Evolutionary conservation across 371 early-diverging fungal genomes (phyloP).

Genomic region (Apophysomyces sp.): DNA sequence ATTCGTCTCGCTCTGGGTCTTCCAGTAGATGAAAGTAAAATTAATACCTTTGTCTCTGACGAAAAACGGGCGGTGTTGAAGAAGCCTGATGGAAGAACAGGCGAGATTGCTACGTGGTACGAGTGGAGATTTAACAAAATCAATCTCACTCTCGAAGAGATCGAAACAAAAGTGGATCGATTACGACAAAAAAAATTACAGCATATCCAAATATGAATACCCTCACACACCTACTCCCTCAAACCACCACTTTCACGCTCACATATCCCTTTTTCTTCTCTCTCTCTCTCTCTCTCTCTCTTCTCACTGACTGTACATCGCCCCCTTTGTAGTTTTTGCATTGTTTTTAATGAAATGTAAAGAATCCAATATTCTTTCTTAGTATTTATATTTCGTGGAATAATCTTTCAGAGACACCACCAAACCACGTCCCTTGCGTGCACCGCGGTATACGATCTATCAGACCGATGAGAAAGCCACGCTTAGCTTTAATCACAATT

Average conservation of each 20-base stretch:
- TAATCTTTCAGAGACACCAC: conserved; percentile 96
- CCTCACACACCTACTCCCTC: neutral
- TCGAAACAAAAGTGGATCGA: conserved; percentile 38
- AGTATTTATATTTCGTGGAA: conserved; percentile 96
- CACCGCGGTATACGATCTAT: conserved; percentile 88
- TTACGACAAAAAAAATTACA: conserved; percentile 25
- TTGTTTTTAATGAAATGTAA: neutral
- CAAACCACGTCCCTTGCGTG: conserved; percentile 92
- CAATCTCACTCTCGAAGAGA: conserved; percentile 25
- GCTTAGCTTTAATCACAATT: neutral
- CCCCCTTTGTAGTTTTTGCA: conserved; percentile 1
- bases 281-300: neutral
- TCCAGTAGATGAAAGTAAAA: conserved; percentile 35
- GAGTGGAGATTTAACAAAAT: conserved; percentile 39
- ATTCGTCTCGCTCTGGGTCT: conserved; percentile 38
- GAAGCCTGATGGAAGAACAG: conserved; percentile 28
- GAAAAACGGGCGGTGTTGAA: neutral
- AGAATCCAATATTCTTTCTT: conserved; percentile 10
- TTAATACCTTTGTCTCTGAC: conserved; percentile 15
- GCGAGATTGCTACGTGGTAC: conserved; percentile 46
- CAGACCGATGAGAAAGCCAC: neutral
- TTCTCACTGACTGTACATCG: neutral
- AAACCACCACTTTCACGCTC: neutral
- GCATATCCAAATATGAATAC: neutral
- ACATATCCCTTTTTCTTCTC: neutral